A percentile compares a stretch with the other conserved stretches of the same genome.
These are phyloP conservation scores for Cadophora sp. DNA, from an alignment of 2,329 filamentous ascomycete species.

Conservation along the genomic window DNA sequence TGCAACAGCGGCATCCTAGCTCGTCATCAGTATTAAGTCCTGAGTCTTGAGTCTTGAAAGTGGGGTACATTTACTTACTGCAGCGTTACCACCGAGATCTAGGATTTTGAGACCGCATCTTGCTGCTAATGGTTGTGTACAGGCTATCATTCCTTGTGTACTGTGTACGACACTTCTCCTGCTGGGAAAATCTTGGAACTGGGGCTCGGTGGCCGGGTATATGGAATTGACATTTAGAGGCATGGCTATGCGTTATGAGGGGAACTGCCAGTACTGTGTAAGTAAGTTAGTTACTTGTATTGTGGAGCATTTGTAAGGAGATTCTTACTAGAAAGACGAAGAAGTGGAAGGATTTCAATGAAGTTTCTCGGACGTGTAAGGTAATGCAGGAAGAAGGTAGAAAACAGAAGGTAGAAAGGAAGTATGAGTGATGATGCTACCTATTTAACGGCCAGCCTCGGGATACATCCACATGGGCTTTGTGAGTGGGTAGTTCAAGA, in stretches of 20 bases:
- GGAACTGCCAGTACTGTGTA: slow-evolving; percentile 21
- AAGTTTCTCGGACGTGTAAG: not conserved
- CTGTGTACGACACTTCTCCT: slow-evolving; percentile 92
- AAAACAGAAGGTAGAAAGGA: not conserved
- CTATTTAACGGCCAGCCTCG: not conserved
- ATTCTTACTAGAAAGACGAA: not conserved
- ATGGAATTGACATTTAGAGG: slow-evolving; percentile 44
- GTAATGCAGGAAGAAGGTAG: not conserved
- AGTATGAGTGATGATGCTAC: not conserved
- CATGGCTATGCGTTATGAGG: slow-evolving; percentile 34
- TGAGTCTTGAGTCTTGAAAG: slow-evolving; percentile 21
- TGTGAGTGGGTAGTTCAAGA: no score
- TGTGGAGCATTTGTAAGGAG: not conserved
- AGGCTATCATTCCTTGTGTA: slow-evolving; percentile 88
- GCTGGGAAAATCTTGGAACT: slow-evolving; percentile 73
- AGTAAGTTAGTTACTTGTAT: slow-evolving; percentile 12
- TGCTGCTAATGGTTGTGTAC: slow-evolving; percentile 86
- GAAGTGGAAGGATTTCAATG: not conserved
- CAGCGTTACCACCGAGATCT: slow-evolving; percentile 90
- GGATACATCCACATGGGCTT: no score
- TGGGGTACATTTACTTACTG: slow-evolving; percentile 61
- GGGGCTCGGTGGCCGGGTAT: slow-evolving; percentile 42
- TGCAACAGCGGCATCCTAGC: slow-evolving; percentile 91
- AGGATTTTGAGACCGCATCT: slow-evolving; percentile 87
- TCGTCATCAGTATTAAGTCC: slow-evolving; percentile 25